These are phyloP conservation scores for Thuja plicata DNA, from an alignment of 83 land plant genomes.

Conservation along the genomic window DNA sequence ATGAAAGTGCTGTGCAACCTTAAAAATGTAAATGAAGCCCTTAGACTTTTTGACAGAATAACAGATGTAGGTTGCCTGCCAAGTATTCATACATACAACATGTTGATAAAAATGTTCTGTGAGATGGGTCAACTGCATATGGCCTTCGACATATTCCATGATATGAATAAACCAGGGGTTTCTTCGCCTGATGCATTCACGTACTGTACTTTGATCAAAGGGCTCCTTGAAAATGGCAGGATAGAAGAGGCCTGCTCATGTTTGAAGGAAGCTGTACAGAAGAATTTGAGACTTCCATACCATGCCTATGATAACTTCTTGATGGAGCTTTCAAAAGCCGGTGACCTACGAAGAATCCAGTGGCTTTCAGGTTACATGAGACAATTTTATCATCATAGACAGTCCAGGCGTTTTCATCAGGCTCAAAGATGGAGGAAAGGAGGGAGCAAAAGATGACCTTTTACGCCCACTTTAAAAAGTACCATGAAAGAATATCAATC, in stretches of 20 bases:
- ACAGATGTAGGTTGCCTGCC: slow-evolving; percentile 48
- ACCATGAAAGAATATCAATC: background rate
- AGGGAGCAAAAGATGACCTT: slow-evolving; percentile 31
- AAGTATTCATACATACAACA: slow-evolving; percentile 62
- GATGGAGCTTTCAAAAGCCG: slow-evolving; percentile 46
- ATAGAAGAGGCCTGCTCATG: slow-evolving; percentile 50
- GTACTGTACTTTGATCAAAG: slow-evolving; percentile 60
- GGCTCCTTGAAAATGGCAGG: slow-evolving; percentile 47
- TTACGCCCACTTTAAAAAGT: background rate
- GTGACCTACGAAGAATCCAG: slow-evolving; percentile 51
- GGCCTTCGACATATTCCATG: slow-evolving; percentile 45
- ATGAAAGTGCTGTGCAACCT: slow-evolving; percentile 62
- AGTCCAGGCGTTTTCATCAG: slow-evolving; percentile 50
- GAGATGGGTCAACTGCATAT: slow-evolving; percentile 42
- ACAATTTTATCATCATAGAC: slow-evolving; percentile 51
- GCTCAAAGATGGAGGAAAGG: slow-evolving; percentile 44
- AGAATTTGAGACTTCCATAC: slow-evolving; percentile 51
- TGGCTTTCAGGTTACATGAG: slow-evolving; percentile 58
- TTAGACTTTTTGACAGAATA: slow-evolving; percentile 41
- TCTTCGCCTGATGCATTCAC: slow-evolving; percentile 41
- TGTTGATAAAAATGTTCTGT: slow-evolving; percentile 63
- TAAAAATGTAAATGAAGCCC: slow-evolving; percentile 46
- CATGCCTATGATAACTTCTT: slow-evolving; percentile 47
- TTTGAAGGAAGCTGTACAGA: slow-evolving; percentile 43
- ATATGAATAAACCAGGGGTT: slow-evolving; percentile 45